A percentile compares a stretch with the other conserved stretches of the same genome.
Evolutionary conservation across 805 yeast species (phyloP).

Genomic region (Pachysolen tannophilus): DNA sequence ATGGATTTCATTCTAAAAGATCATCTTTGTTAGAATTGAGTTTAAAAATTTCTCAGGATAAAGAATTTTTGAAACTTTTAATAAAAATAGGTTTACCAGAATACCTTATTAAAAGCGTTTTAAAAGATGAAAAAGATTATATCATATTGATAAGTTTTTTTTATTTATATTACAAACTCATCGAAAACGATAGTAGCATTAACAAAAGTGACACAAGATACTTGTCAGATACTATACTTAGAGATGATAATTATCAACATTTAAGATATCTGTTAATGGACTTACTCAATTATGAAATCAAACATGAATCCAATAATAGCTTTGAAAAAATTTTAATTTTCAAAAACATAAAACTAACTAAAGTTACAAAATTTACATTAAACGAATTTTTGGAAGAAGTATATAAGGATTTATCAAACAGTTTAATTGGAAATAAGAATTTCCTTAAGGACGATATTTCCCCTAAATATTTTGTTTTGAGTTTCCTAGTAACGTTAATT

Average conservation of each 20-base stretch:
- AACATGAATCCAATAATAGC: background rate
- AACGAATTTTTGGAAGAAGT: background rate
- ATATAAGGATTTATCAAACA: background rate
- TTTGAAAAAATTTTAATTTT: background rate
- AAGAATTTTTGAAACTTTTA: slow-evolving; percentile 13
- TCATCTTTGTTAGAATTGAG: slow-evolving; percentile 19
- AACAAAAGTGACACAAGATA: no score
- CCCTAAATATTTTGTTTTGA: slow-evolving; percentile 1
- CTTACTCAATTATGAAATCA: background rate
- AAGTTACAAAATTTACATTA: background rate
- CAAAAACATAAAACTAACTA: background rate
- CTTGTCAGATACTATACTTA: no score
- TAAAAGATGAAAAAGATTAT: slow-evolving; percentile 6
- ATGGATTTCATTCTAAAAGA: slow-evolving; percentile 11
- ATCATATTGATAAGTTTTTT: slow-evolving; percentile 3
- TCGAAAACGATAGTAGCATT: slow-evolving; percentile 12
- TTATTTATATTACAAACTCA: slow-evolving; percentile 5
- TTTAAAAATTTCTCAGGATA: slow-evolving; percentile 14
- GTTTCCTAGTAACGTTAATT: no score
- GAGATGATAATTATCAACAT: no score
- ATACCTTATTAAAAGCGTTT: background rate
- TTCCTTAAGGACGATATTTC: background rate
- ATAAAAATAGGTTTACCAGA: slow-evolving; percentile 11
- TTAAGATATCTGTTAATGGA: slow-evolving; percentile 9
- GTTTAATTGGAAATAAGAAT: background rate